Base-by-base conservation (phyloP, 2,329 filamentous ascomycete genomes). In the Hypoxylon sp. region DNA sequence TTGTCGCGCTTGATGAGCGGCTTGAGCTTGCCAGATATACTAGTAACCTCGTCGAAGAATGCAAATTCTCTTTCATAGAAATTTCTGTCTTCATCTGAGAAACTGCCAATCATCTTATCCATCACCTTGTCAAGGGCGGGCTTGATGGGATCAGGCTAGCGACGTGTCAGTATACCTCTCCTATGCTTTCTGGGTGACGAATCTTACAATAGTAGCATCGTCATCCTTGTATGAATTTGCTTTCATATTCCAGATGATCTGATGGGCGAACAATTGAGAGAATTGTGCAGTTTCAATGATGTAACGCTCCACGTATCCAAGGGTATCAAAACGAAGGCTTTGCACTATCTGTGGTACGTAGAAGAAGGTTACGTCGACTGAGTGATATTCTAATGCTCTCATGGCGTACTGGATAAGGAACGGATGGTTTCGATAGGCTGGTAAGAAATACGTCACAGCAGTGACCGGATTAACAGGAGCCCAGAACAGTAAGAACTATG, bases 191-290 rank as follows among this genome's bases (percentile, higher is more conserved):
- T 3, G 29, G 9, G 21, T 2, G 16, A 1, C 12, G 12, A 29
- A 14, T 80, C 89, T 84, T 82, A 92, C 90, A 68, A 97, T 87
- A 73, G 91, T 88, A 12, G 91, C 94, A 71, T 97, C 93, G 74
- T 99, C 95, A 70, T 99, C 96, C 78, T 97, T 99, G 85, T 92
- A 99, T 1, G 94, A 92, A 78, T 99, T 99, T 30, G 96, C 96
- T 78, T 98, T 99, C 91, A 99, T 99, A 78, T 99, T 99, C 96
- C 96, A 99, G 76, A 99, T 99, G 71, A 99, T 98, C 75, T 99
- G 96, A 78, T 99, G 96, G 2, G 96, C 95, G 79, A 99, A 99
- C 7, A 98, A 82, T 78, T 98, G 96, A n/a, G 96, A 98, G 75
- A 97, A 94, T 73, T 96, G 95, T 1, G 94, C 96, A 0, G 96